phyloP scores from a whole-genome alignment of 768 basidiomycete species.

The Sporobolomyces phaffii region DNA sequence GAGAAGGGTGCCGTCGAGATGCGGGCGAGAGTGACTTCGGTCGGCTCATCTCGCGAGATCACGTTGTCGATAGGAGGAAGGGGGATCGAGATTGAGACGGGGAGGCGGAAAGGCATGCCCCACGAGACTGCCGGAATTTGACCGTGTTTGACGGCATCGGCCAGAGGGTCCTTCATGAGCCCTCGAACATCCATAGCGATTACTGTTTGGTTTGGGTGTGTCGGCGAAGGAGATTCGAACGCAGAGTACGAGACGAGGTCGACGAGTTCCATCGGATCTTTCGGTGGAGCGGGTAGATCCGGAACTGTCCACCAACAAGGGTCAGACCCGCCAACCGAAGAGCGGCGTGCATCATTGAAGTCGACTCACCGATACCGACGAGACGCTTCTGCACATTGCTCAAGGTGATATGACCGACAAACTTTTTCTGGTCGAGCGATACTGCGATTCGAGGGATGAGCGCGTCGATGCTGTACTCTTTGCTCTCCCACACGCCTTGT shows the following conservation, averaged over 20 bases:
- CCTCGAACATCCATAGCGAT: conserved; percentile 23
- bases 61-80: neutral
- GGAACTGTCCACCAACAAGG: conserved; percentile 12
- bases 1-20: conserved; percentile 22
- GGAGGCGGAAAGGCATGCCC: conserved; percentile 33
- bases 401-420: neutral
- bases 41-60: neutral
- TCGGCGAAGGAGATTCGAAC: conserved; percentile 9
- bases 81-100: conserved; percentile 28
- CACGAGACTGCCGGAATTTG: conserved; percentile 18
- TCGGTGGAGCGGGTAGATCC: conserved; percentile 1
- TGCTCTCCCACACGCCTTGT: neutral
- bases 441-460: neutral
- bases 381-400: neutral
- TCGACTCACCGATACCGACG: neutral
- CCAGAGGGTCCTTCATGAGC: conserved; percentile 22
- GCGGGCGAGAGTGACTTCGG: conserved; percentile 26
- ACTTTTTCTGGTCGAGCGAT: neutral
- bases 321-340: neutral
- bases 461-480: conserved; percentile 6
- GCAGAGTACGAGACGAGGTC: conserved; percentile 18
- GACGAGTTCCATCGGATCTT: conserved; percentile 25
- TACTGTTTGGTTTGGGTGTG: conserved; percentile 14
- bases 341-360: neutral
- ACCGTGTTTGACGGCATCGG: conserved; percentile 2